Conservation (phyloP, 73 alveolate genomes). For the Tetrahymena borealis region DNA sequence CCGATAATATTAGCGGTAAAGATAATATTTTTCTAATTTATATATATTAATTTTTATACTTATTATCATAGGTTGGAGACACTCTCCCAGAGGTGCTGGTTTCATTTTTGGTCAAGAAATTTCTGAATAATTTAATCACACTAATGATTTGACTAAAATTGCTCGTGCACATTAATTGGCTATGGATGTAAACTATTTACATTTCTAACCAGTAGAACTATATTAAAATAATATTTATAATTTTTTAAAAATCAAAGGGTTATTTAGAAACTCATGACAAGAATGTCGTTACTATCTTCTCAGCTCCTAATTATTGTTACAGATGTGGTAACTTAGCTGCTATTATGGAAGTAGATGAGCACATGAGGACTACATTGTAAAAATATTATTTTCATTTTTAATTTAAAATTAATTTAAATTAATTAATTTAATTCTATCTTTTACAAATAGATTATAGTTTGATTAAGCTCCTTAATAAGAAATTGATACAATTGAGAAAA, state of each 20-base stretch:
- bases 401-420: neutral
- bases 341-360: constrained; percentile 43
- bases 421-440: neutral
- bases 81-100: constrained; percentile 86
- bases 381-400: no score
- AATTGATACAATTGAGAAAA: neutral
- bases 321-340: constrained; percentile 84
- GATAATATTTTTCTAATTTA: neutral
- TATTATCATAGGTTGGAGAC: constrained; percentile 77
- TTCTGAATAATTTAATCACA: constrained; percentile 65
- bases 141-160: constrained; percentile 53
- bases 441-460: neutral
- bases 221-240: neutral
- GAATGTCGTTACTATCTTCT: constrained; percentile 62
- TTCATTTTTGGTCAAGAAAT: constrained; percentile 66
- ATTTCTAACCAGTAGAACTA: neutral
- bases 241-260: constrained; percentile 40
- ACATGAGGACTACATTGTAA: neutral
- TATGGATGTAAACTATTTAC: constrained; percentile 69
- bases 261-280: constrained; percentile 60
- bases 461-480: neutral
- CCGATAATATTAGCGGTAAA: constrained; percentile 64
- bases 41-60: neutral
- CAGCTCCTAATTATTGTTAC: constrained; percentile 78
- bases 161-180: constrained; percentile 80